phyloP scores from a whole-genome alignment of 2,329 filamentous ascomycete species.

The Aspergillus spinulosporus region DNA sequence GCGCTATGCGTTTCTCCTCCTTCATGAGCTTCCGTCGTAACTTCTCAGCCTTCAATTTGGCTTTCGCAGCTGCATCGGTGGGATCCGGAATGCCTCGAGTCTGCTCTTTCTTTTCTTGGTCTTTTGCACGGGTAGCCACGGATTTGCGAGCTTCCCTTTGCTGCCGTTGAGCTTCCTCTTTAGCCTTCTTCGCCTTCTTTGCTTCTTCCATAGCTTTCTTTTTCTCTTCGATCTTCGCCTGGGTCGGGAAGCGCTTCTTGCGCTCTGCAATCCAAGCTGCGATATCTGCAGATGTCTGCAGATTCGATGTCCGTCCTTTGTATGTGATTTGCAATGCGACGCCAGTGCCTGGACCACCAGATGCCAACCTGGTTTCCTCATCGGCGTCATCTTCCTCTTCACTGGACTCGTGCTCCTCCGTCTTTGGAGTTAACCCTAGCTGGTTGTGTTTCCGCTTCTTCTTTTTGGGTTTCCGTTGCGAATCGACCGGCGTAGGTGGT shows the following conservation, averaged over 20 bases:
- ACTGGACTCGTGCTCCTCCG: slow-evolving; percentile 48
- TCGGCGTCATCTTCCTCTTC: slow-evolving; percentile 49
- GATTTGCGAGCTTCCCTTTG: slow-evolving; percentile 29
- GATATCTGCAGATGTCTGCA: slow-evolving; percentile 66
- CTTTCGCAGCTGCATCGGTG: slow-evolving; percentile 37
- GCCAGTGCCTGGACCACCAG: slow-evolving; percentile 21
- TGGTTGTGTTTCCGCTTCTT: slow-evolving; percentile 49
- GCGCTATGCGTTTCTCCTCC: slow-evolving; percentile 57
- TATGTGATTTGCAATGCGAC: slow-evolving; percentile 54
- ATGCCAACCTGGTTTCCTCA: slow-evolving; percentile 46
- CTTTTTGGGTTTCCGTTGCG: slow-evolving; percentile 40
- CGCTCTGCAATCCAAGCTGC: slow-evolving; percentile 79
- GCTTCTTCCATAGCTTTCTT: slow-evolving; percentile 66
- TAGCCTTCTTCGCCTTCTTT: slow-evolving; percentile 46
- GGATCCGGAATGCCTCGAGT: slow-evolving; percentile 27
- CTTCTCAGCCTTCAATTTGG: slow-evolving; percentile 44
- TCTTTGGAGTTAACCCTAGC: slow-evolving; percentile 49
- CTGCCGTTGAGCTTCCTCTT: background rate
- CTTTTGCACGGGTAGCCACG: slow-evolving; percentile 29
- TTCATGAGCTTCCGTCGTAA: slow-evolving; percentile 58
- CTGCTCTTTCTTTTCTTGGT: slow-evolving; percentile 28
- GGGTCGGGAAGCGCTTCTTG: slow-evolving; percentile 76
- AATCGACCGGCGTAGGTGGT: slow-evolving; percentile 40
- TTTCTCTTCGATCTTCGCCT: slow-evolving; percentile 63
- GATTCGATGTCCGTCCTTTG: slow-evolving; percentile 54